These are phyloP conservation scores for Aspergillus proliferans DNA, from an alignment of 2,329 filamentous ascomycete species.

Conservation along the genomic window DNA sequence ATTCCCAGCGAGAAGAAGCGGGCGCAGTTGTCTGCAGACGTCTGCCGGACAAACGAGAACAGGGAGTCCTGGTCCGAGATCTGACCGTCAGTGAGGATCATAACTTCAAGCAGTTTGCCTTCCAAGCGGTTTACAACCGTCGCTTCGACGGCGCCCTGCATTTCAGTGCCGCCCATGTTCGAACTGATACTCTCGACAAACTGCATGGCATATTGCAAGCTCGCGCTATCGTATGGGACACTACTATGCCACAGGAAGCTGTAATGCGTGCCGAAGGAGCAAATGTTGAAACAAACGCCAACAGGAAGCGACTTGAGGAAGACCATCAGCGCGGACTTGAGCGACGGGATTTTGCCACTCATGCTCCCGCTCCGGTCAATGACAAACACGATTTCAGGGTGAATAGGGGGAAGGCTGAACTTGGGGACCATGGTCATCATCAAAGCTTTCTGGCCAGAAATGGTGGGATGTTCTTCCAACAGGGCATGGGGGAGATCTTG, in stretches of 20 bases:
- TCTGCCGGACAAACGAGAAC: conserved; percentile 44
- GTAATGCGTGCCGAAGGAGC: conserved; percentile 48
- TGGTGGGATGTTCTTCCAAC: conserved; percentile 58
- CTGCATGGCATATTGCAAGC: conserved; percentile 38
- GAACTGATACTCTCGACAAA: conserved; percentile 41
- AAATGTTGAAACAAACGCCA: conserved; percentile 53
- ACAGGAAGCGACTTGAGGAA: conserved; percentile 56
- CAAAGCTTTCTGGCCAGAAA: conserved; percentile 57
- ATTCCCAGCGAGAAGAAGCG: conserved; percentile 54
- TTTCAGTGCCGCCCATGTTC: conserved; percentile 50
- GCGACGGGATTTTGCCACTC: conserved; percentile 41
- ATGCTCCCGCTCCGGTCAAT: conserved; percentile 65
- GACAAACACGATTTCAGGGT: conserved; percentile 63
- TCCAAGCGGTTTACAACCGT: conserved; percentile 42
- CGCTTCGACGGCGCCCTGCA: conserved; percentile 43
- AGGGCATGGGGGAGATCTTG: conserved; percentile 57
- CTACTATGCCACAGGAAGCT: conserved; percentile 46
- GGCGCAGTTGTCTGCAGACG: conserved; percentile 38
- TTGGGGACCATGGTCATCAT: conserved; percentile 67
- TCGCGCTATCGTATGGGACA: conserved; percentile 41
- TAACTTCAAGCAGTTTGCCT: conserved; percentile 46
- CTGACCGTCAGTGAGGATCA: conserved; percentile 53
- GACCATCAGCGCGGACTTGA: conserved; percentile 47
- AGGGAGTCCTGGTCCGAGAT: conserved; percentile 46
- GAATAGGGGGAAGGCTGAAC: conserved; percentile 54